phyloP scores from a whole-genome alignment of 768 basidiomycete species.

The Sistotremastrum niveocremeum region DNA sequence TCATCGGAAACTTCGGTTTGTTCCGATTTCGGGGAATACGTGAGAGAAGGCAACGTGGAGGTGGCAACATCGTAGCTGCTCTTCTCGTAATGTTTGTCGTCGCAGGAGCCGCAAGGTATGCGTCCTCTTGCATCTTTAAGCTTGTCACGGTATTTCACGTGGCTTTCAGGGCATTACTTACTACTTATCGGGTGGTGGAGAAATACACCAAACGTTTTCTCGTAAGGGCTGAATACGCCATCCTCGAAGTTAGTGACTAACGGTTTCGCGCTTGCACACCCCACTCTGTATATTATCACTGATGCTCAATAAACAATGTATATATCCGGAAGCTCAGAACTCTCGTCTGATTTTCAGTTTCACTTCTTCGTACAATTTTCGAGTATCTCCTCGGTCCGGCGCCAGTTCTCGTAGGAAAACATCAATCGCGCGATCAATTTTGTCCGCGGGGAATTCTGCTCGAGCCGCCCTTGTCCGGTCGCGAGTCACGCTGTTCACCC shows the following conservation, averaged over 20 bases:
- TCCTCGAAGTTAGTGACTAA: slow-evolving; percentile 53
- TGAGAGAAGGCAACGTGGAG: slow-evolving; percentile 35
- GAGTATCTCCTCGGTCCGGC: slow-evolving; percentile 47
- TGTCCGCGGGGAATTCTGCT: slow-evolving; percentile 63
- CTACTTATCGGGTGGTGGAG: slow-evolving; percentile 57
- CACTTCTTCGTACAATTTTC: slow-evolving; percentile 49
- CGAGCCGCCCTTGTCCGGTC: slow-evolving; percentile 51
- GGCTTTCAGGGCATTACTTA: slow-evolving; percentile 44
- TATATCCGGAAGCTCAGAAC: slow-evolving; percentile 35
- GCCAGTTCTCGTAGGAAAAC: slow-evolving; percentile 64
- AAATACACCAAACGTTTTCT: slow-evolving; percentile 43
- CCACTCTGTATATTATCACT: neutral
- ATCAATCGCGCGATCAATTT: slow-evolving; percentile 59
- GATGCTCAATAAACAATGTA: slow-evolving; percentile 5
- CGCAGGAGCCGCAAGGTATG: slow-evolving; percentile 50
- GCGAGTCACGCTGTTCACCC: slow-evolving; percentile 65
- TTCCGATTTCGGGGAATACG: slow-evolving; percentile 46
- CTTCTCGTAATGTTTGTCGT: slow-evolving; percentile 48
- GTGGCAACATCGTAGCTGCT: slow-evolving; percentile 51
- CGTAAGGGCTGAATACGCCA: slow-evolving; percentile 64
- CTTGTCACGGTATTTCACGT: slow-evolving; percentile 6
- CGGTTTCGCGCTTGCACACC: neutral
- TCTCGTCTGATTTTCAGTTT: slow-evolving; percentile 58
- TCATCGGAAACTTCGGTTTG: slow-evolving; percentile 58
- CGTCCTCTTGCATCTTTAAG: neutral